Evolutionary conservation across 1,284 basidiomycete species (phyloP), one percentile per base, ranked within the genome.

Genomic region (Rhodotorula sp.): DNA sequence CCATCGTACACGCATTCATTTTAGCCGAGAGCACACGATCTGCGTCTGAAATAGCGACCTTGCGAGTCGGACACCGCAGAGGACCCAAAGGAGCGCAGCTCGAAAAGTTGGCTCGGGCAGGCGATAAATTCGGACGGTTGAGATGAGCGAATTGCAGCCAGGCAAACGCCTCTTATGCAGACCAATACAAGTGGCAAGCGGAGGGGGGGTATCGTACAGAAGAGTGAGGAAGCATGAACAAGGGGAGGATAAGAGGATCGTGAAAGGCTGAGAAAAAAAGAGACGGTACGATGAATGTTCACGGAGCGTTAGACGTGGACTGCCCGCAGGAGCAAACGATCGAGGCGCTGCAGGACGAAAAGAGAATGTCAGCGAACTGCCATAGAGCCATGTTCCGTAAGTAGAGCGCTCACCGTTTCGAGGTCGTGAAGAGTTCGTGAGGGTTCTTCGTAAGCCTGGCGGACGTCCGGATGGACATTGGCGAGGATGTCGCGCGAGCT

Each of bases 361-460:
- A 34, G 57, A n/a, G 34, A n/a, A 1, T 20, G 34, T 43, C 31
- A 12, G 14, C 23, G 2, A 18, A n/a, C 14, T 14, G 8, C 15
- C 14, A 39, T 23, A 10, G 46, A 59, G 21, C 3, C 16, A 49
- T 43, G 39, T 43, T 14, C 10, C 39, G 39, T 43, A 12, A 47
- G 29, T 15, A 6, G 20, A 12, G 6, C n/a, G 26, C 64, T 34
- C 47, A 65, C 64, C 16, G 21, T 29, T 14, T 65, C 64, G 21
- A 65, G 56, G n/a, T 65, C 64, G 47, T 29, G 15, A 14, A 65
- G 47, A 31, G 56, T 31, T 23, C 31, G 58, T 8, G 56, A 31
- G 2, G 64, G 56, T 8, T 31, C 64, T 31, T 58, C 56, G 56
- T 58, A 65, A 23, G 47, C 21, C 1, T 10, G 8, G 21, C 47